phyloP scores from a whole-genome alignment of 352 stramenopile genomes.

The Elongisporangium prolatum region DNA sequence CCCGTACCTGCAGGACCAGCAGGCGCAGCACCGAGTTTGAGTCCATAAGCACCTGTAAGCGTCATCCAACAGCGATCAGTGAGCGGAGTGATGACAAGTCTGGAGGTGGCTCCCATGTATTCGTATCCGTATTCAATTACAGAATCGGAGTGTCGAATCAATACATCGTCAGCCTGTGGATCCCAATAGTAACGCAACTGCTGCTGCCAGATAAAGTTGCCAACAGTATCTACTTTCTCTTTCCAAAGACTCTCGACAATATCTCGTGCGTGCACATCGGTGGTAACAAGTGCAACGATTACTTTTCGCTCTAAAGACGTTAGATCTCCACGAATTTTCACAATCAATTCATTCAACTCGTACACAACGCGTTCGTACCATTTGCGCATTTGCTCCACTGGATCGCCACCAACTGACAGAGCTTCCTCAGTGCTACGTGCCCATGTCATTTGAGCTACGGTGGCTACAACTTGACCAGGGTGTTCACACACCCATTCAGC shows the following conservation, averaged over 20 bases:
- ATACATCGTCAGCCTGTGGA: constrained; percentile 77
- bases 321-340: constrained; percentile 89
- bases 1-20: constrained; percentile 93
- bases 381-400: constrained; percentile 44
- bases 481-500: constrained; percentile 88
- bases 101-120: constrained; percentile 92
- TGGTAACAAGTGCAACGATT: constrained; percentile 93
- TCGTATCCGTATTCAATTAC: constrained; percentile 93
- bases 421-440: constrained; percentile 86
- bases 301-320: constrained; percentile 87
- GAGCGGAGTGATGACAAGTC: constrained; percentile 78
- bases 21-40: constrained; percentile 92
- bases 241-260: constrained; percentile 78
- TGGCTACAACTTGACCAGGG: constrained; percentile 91
- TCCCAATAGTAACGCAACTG: constrained; percentile 95
- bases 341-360: constrained; percentile 89
- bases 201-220: constrained; percentile 94
- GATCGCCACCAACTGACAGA: constrained; percentile 27
- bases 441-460: constrained; percentile 93
- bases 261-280: constrained; percentile 89
- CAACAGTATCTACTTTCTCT: constrained; percentile 56
- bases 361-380: constrained; percentile 76
- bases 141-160: constrained; percentile 87
- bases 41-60: constrained; percentile 90
- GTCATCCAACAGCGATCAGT: constrained; percentile 97